Conservation (phyloP, 345 rosid genomes). For the Reutealis trisperma region DNA sequence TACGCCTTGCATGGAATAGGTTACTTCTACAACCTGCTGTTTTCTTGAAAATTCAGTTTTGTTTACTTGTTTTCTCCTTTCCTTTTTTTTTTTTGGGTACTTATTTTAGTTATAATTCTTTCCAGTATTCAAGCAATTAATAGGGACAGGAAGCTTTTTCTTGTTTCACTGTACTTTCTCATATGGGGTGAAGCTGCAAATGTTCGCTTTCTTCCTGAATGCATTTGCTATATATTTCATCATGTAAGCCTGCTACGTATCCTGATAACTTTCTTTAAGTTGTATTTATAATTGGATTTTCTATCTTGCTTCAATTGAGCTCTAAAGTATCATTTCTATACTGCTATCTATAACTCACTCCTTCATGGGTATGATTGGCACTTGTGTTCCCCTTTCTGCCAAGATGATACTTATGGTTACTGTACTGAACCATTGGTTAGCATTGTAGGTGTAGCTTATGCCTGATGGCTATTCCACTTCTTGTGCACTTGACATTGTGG, state of each 20-base stretch:
- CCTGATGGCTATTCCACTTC: not conserved
- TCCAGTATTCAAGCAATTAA: slow-evolving; percentile 81
- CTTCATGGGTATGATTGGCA: not conserved
- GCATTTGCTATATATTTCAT: slow-evolving; percentile 96
- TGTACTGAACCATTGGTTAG: not conserved
- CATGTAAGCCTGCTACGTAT: slow-evolving; percentile 52
- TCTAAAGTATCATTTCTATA: not conserved
- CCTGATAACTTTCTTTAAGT: not conserved
- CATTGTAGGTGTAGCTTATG: not conserved
- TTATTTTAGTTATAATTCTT: slow-evolving; percentile 4
- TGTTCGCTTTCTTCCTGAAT: slow-evolving; percentile 97
- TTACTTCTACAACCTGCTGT: slow-evolving; percentile 31
- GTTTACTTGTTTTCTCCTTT: slow-evolving; percentile 3
- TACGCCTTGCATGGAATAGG: slow-evolving; percentile 86
- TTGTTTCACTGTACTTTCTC: slow-evolving; percentile 87
- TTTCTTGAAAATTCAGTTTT: slow-evolving; percentile 5
- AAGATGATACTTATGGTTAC: not conserved
- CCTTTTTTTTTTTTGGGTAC: not conserved
- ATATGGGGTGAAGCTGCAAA: slow-evolving; percentile 99
- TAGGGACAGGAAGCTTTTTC: slow-evolving; percentile 86
- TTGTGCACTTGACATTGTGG: not conserved
- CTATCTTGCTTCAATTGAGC: not conserved
- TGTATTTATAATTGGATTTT: not conserved
- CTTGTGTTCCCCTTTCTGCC: not conserved
- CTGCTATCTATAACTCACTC: not conserved